A percentile compares a stretch with the other conserved stretches of the same genome.
Evolutionary conservation across 371 early-diverging fungal species (phyloP).

Genomic region (Mucor saturninus): DNA sequence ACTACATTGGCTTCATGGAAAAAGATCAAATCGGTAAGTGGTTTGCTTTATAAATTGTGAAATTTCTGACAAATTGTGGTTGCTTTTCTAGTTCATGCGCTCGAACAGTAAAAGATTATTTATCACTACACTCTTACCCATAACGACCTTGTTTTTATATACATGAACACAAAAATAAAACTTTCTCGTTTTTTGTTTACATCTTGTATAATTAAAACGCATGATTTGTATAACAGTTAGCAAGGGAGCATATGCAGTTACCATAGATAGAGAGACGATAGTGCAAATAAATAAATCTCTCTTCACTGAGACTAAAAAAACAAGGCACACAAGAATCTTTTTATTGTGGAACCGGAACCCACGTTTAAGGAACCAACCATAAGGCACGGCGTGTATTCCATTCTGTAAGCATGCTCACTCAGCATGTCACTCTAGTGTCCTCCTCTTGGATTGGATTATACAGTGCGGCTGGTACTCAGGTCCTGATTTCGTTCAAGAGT

Average conservation of each 20-base stretch:
- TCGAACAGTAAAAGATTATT: constrained; percentile 5
- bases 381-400: constrained; percentile 38
- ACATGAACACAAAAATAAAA: not conserved
- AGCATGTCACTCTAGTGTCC: constrained; percentile 73
- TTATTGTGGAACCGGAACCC: not conserved
- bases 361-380: constrained; percentile 26
- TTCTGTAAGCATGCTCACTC: constrained; percentile 62
- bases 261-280: no score
- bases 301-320: not conserved
- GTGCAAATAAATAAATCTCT: not conserved
- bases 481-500: not conserved
- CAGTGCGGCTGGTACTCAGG: not conserved
- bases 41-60: not conserved
- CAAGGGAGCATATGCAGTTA: not conserved
- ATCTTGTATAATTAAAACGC: not conserved
- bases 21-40: constrained; percentile 21
- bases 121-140: no score
- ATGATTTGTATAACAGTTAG: not conserved
- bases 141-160: no score
- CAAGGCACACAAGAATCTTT: not conserved
- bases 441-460: constrained; percentile 50
- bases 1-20: constrained; percentile 31
- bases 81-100: constrained; percentile 15
- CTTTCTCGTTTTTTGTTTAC: no score
- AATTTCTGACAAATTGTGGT: not conserved